phyloP scores from a whole-genome alignment of 2,329 filamentous ascomycete genomes.

The Eurotiales sp. region DNA sequence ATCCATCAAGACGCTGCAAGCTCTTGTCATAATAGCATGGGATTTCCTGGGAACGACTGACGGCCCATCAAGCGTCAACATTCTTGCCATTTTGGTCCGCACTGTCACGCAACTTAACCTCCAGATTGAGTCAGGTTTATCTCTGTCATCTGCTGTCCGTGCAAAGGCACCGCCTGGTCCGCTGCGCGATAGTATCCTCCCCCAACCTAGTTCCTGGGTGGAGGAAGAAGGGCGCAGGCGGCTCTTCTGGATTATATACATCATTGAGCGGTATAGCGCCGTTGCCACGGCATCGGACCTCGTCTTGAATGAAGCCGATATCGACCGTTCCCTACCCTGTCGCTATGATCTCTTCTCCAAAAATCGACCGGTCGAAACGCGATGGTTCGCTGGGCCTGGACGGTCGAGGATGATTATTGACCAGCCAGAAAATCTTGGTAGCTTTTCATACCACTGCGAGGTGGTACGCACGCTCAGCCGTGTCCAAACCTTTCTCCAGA shows the following conservation, averaged over 20 bases:
- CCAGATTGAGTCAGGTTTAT: slow-evolving; percentile 76
- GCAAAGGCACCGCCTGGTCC: slow-evolving; percentile 82
- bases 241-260: slow-evolving; percentile 91
- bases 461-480: slow-evolving; percentile 83
- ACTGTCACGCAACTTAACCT: slow-evolving; percentile 84
- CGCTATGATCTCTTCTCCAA: slow-evolving; percentile 81
- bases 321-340: slow-evolving; percentile 81
- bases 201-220: slow-evolving; percentile 78
- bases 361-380: slow-evolving; percentile 77
- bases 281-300: slow-evolving; percentile 91
- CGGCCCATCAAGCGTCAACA: slow-evolving; percentile 86
- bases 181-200: slow-evolving; percentile 60
- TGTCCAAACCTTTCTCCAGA: slow-evolving; percentile 83
- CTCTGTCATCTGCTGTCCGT: slow-evolving; percentile 73
- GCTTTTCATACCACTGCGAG: slow-evolving; percentile 87
- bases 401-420: slow-evolving; percentile 58
- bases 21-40: slow-evolving; percentile 78
- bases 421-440: slow-evolving; percentile 74
- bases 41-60: slow-evolving; percentile 84
- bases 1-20: slow-evolving; percentile 81
- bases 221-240: slow-evolving; percentile 82
- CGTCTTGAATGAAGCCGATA: slow-evolving; percentile 80
- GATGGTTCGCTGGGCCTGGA: slow-evolving; percentile 65
- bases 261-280: slow-evolving; percentile 84
- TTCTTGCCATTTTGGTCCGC: slow-evolving; percentile 81